A percentile compares a stretch with the other conserved stretches of the same genome.
Conservation (phyloP, 495 filamentous ascomycete species). For the Podospora pseudopauciseta region DNA sequence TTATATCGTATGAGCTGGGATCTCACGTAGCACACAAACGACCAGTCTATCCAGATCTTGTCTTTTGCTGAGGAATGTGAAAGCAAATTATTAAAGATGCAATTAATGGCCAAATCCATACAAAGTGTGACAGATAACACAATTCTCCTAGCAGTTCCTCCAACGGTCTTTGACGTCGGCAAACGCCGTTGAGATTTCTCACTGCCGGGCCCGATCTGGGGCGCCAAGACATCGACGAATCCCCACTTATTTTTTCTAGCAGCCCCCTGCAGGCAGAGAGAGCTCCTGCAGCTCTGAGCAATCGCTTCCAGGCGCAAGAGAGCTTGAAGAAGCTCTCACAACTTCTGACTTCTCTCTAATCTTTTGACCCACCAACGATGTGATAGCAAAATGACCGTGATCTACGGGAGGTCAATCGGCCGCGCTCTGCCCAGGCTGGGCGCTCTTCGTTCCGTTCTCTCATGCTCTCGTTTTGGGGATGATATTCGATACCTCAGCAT, state of each 20-base stretch:
- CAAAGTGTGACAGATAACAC: too few relatives aligned
- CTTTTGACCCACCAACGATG: slow-evolving; percentile 17
- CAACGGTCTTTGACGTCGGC: not conserved
- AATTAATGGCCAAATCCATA: too few relatives aligned
- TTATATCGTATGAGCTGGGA: not conserved
- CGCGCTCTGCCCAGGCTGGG: slow-evolving; percentile 25
- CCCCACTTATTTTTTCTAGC: not conserved
- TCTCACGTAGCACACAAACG: not conserved
- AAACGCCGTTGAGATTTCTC: not conserved
- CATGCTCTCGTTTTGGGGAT: slow-evolving; percentile 8
- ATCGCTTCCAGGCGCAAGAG: not conserved
- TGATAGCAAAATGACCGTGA: slow-evolving; percentile 30
- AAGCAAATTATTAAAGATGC: too few relatives aligned
- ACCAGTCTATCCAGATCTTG: not conserved
- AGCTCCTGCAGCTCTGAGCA: not conserved
- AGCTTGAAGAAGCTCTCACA: slow-evolving; percentile 1
- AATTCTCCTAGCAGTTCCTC: not conserved
- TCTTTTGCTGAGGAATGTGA: not conserved
- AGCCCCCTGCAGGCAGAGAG: not conserved
- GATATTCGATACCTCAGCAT: slow-evolving; percentile 14
- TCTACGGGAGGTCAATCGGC: slow-evolving; percentile 31
- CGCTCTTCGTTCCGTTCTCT: slow-evolving; percentile 10
- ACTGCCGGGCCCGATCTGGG: not conserved
- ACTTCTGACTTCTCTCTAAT: not conserved
- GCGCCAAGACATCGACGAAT: not conserved